Evolutionary conservation across 2,329 filamentous ascomycete species (phyloP), one percentile per base, ranked within the genome.

Genomic region (Aspergillus eucalypticola): DNA sequence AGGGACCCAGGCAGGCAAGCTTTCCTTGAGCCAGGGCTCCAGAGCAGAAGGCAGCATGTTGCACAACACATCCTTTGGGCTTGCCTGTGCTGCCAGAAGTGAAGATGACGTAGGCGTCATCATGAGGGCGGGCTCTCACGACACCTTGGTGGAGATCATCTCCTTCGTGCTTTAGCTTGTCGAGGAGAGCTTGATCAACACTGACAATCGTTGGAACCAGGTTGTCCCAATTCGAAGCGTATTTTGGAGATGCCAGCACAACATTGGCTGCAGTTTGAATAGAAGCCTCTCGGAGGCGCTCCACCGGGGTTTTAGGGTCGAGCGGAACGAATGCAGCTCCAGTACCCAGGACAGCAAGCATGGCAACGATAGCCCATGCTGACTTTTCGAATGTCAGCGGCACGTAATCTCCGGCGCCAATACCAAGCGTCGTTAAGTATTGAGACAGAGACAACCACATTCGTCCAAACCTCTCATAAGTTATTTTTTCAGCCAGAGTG

Each of bases 31-130:
- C n/a, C 25, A 54, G 11, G 35, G 59, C 17, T 41, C 52, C 56
- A 39, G 62, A 62, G 11, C 56, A 59, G 27, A 58, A 67, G 49
- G 42, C 61, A 5, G 61, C 73, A 75, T 96, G 92, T 2, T 86
- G 88, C 27, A 96, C 81, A 82, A 90, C 88, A 13, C 96, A 91
- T 6, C 91, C 92, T 75, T 96, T 96, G 1, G 92, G 91, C 51
- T 91, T 79, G 1, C 92, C 92, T 0, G 92, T 96, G 0, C 92
- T 96, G 11, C 92, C 92, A 6, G 88, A 91, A 55, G 87, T 90
- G 73, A 96, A 96, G 0, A 94, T 90, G 52, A 96, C 60, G 8
- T 63, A 95, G 0, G 90, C 88, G 13, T 48, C 38, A 25, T 60
- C 57, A 5, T 58, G 23, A 8, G 56, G 53, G 11, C 44, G 59